phyloP scores from a whole-genome alignment of 2,329 filamentous ascomycete genomes.

The Pseudogymnoascus destructans region DNA sequence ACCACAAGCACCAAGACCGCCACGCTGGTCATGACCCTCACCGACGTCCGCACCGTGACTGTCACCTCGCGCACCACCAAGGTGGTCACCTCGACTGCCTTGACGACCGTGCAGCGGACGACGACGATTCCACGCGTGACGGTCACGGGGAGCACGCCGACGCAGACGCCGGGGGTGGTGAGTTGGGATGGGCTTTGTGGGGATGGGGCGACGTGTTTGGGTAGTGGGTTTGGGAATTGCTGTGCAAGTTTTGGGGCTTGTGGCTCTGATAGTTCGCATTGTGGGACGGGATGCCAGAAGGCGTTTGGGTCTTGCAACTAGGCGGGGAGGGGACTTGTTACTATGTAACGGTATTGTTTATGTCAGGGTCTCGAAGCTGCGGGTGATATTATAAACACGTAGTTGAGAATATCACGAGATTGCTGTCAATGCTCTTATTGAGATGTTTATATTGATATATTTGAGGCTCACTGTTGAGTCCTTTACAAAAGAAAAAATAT shows the following conservation, averaged over 20 bases:
- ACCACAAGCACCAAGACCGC: neutral
- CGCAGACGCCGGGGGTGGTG: neutral
- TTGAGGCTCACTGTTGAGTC: neutral
- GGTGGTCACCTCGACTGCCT: neutral
- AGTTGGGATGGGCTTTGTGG: slow-evolving; percentile 5
- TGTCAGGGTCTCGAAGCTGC: neutral
- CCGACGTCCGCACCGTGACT: neutral
- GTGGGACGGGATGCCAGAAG: neutral
- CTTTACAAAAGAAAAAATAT: neutral
- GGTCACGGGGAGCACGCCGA: neutral
- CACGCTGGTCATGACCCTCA: neutral
- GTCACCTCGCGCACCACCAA: neutral
- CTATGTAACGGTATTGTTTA: neutral
- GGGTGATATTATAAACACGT: neutral
- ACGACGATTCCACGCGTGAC: neutral
- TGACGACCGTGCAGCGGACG: neutral
- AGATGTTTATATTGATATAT: neutral
- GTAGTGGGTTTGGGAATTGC: neutral
- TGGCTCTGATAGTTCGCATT: neutral
- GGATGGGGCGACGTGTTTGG: neutral
- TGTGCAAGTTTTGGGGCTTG: neutral
- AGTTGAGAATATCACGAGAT: neutral
- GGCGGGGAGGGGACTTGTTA: neutral
- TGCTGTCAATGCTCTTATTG: neutral
- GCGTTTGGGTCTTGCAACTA: neutral